Base-by-base conservation (phyloP, 441 rosid species). In the Erodium moschatum region DNA sequence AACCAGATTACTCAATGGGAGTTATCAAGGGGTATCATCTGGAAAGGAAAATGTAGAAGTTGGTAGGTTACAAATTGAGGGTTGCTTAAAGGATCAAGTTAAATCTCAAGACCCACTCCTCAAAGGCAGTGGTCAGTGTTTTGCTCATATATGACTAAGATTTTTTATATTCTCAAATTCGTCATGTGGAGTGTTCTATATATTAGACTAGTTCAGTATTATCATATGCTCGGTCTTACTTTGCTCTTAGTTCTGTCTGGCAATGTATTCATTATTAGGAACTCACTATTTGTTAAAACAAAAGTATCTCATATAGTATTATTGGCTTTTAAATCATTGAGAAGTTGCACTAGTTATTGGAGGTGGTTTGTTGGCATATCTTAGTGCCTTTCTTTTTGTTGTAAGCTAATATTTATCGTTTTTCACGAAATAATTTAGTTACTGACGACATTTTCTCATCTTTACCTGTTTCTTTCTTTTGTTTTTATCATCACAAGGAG, bases 1-100 rank as follows among this genome's bases (percentile, higher is more conserved):
- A 66, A 74, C 80, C 74, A 83, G 79, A 83, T 66, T 83, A 76
- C 67, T 68, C 70, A 90, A 84, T 75, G 86, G 81, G 74, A 85
- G 79, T 74, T 71, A 54, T 77, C 86, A 72, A 61, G 77, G 63
- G n/a, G 15, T 52, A 73, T 68, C 74, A 65, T 80, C 81, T 7
- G 88, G 80, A 24, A 85, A 76, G 76, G 85, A 86, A 75, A 82
- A 77, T 65, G 72, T 67, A 74, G 86, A 76, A 73, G 79, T 66
- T 72, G 81, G 74, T 69, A 73, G 62, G 72, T 60, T 78, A 65
- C 29, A 20, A 16, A 40, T 65, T 65, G 75, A 70, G 71, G 75
- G 63, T 33, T 11, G 72, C 3, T 52, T 38, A 8, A 73, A 67
- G 4, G 66, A 66, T 65, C 75, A 44, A 40, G 80, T 68, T 75